Conservation (phyloP, 176 grass and related monocot species). For the Carex littledalei region DNA sequence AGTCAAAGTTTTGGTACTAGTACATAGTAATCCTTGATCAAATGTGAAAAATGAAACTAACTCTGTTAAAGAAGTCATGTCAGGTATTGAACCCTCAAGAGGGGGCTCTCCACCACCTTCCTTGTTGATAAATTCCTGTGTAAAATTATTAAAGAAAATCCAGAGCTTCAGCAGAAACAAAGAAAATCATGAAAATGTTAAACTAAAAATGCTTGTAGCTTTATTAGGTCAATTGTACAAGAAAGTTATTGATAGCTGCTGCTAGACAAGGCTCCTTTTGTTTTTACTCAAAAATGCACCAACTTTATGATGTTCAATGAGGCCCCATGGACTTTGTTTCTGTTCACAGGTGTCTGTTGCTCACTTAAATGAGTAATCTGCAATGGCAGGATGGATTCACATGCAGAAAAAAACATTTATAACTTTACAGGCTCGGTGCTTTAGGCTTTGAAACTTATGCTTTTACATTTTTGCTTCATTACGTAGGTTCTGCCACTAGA, state of each 20-base stretch:
- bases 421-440: neutral
- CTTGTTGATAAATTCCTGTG: constrained; percentile 75
- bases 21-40: neutral
- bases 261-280: neutral
- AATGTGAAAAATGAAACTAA: constrained; percentile 26
- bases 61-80: constrained; percentile 98
- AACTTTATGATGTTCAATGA: neutral
- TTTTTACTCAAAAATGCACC: neutral
- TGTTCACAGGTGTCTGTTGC: neutral
- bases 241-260: neutral
- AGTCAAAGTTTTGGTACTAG: neutral
- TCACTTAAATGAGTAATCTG: neutral
- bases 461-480: neutral
- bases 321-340: neutral
- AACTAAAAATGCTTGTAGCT: neutral
- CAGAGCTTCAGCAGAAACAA: neutral
- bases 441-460: neutral
- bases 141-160: constrained; percentile 19
- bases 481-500: neutral
- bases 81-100: constrained; percentile 92
- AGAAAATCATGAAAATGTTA: neutral
- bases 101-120: constrained; percentile 83
- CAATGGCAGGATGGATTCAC: neutral
- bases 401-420: neutral
- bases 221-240: neutral